These are phyloP conservation scores for Dioszegia crocea DNA, from an alignment of 768 basidiomycete species.

Conservation along the genomic window DNA sequence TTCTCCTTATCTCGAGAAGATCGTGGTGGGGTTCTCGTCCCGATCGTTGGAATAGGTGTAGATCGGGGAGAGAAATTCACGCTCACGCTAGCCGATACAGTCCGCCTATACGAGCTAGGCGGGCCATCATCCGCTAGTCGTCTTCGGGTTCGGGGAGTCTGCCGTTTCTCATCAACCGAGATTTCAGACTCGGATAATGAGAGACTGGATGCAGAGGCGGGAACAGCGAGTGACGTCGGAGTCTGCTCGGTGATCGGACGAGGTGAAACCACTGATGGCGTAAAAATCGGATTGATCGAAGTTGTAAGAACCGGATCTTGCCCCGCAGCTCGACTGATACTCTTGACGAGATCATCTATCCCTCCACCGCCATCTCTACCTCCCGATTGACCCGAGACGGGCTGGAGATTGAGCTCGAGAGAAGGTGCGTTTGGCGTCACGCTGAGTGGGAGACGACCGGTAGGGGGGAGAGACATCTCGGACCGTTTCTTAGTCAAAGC, in stretches of 20 bases:
- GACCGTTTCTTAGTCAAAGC: constrained; percentile 32
- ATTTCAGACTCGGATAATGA: background rate
- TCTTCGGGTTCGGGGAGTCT: background rate
- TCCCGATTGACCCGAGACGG: constrained; percentile 19
- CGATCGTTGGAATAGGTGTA: background rate
- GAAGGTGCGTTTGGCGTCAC: constrained; percentile 29
- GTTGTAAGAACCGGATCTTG: constrained; percentile 18
- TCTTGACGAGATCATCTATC: constrained; percentile 33
- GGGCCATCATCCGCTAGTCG: constrained; percentile 7
- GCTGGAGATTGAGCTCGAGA: constrained; percentile 32
- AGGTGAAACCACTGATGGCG: background rate
- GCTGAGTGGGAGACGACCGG: constrained; percentile 18
- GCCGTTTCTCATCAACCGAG: background rate
- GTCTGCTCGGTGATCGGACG: background rate
- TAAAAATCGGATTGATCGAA: background rate
- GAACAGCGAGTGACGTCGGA: background rate
- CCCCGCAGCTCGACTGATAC: constrained; percentile 36
- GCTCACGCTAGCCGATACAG: constrained; percentile 8
- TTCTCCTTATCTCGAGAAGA: background rate
- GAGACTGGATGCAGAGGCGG: background rate
- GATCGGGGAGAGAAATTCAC: background rate
- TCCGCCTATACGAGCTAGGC: constrained; percentile 23
- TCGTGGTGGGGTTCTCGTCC: background rate
- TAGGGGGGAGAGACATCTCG: constrained; percentile 19
- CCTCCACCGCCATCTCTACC: constrained; percentile 1